A percentile compares a stretch with the other conserved stretches of the same genome.
These are phyloP conservation scores for Diaporthe humulicola DNA, from an alignment of 2,329 filamentous ascomycete species.

Conservation along the genomic window DNA sequence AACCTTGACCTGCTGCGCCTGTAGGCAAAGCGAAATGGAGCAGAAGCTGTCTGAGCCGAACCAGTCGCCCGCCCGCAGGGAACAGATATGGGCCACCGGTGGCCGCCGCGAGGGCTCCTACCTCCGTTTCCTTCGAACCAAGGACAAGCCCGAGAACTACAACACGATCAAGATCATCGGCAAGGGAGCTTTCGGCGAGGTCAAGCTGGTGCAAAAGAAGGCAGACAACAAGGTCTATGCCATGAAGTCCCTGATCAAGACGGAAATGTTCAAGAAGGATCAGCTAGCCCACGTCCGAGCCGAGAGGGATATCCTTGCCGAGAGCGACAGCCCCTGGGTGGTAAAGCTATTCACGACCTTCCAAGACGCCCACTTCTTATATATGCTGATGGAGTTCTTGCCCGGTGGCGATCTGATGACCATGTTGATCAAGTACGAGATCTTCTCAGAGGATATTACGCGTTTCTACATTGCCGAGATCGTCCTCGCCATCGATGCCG, in stretches of 20 bases:
- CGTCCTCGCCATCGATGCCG: conserved; percentile 96
- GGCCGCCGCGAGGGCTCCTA: conserved; percentile 93
- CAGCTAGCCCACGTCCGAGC: conserved; percentile 97
- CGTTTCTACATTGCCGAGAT: conserved; percentile 99
- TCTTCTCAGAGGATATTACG: conserved; percentile 98
- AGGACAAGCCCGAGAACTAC: conserved; percentile 95
- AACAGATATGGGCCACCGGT: conserved; percentile 86
- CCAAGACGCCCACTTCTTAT: conserved; percentile 95
- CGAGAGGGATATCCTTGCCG: conserved; percentile 96
- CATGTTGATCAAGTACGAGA: conserved; percentile 99
- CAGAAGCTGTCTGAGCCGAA: conserved; percentile 84
- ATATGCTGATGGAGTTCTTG: conserved; percentile 99
- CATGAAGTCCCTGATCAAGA: conserved; percentile 98
- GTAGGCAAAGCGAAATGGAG: conserved; percentile 92
- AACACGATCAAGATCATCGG: conserved; percentile 97
- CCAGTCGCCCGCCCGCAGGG: conserved; percentile 81
- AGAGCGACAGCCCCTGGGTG: conserved; percentile 99
- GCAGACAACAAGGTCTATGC: conserved; percentile 97
- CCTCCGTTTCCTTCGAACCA: conserved; percentile 92
- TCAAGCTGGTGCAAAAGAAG: conserved; percentile 97
- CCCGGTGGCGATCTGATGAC: conserved; percentile 99
- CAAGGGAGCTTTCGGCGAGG: conserved; percentile 98
- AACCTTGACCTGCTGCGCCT: background rate
- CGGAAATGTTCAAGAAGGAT: conserved; percentile 99
- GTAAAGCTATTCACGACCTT: conserved; percentile 99